phyloP scores from a whole-genome alignment of 2,329 filamentous ascomycete species.

The Aspergillus piperis region DNA sequence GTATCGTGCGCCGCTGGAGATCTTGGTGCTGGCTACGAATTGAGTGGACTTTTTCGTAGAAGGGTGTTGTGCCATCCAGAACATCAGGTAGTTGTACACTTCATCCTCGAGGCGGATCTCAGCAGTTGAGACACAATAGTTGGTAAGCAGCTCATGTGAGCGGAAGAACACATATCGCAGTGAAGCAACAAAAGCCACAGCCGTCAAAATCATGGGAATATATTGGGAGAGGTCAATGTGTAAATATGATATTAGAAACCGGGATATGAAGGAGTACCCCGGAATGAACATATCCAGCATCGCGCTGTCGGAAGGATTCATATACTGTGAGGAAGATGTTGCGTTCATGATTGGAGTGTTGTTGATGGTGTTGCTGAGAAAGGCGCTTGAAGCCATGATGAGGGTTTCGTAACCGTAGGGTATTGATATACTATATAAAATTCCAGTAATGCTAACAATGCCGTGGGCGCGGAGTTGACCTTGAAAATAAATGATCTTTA shows the following conservation, averaged over 20 bases:
- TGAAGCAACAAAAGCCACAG: conserved; percentile 53
- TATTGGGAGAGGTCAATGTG: conserved; percentile 65
- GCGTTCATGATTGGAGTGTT: conserved; percentile 16
- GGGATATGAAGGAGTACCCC: conserved; percentile 62
- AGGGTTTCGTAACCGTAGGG: neutral
- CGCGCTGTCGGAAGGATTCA: conserved; percentile 26
- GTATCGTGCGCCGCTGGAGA: conserved; percentile 44
- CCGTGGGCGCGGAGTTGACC: neutral
- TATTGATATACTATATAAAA: neutral
- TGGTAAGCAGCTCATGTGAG: conserved; percentile 51
- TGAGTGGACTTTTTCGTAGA: conserved; percentile 62
- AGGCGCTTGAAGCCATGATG: neutral
- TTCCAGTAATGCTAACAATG: neutral
- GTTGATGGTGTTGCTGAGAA: conserved; percentile 13
- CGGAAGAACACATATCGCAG: conserved; percentile 57
- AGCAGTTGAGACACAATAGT: conserved; percentile 65
- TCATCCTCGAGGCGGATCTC: conserved; percentile 70
- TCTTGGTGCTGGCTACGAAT: conserved; percentile 66
- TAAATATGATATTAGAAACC: conserved; percentile 57
- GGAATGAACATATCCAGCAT: conserved; percentile 65
- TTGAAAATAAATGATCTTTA: neutral
- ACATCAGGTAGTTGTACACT: conserved; percentile 72
- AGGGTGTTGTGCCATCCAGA: conserved; percentile 64
- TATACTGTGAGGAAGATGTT: conserved; percentile 6
- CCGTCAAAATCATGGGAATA: conserved; percentile 58